Evolutionary conservation across 495 filamentous ascomycete genomes (phyloP).

Genomic region (Trichoderma reesei): DNA sequence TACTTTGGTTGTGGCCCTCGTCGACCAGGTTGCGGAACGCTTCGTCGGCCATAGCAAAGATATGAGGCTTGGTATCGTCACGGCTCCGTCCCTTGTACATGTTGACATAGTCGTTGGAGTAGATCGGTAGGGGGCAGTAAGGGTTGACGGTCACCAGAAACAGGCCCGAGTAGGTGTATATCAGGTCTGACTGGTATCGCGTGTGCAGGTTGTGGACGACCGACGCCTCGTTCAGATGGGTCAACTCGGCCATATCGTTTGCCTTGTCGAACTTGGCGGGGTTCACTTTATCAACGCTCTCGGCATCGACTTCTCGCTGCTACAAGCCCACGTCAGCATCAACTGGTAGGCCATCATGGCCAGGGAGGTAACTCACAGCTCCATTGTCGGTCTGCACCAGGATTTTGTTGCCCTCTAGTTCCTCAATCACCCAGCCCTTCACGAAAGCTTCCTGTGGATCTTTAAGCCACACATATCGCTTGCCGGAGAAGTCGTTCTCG

Average conservation of each 20-base stretch:
- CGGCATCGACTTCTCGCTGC: constrained; percentile 77
- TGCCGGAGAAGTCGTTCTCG: constrained; percentile 98
- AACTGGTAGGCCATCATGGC: background rate
- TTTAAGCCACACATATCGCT: constrained; percentile 93
- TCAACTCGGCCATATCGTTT: constrained; percentile 97
- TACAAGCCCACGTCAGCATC: constrained; percentile 26
- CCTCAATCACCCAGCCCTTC: constrained; percentile 82
- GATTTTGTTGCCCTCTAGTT: constrained; percentile 54
- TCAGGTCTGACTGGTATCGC: constrained; percentile 88
- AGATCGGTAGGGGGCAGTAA: constrained; percentile 89
- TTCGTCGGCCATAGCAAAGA: constrained; percentile 97
- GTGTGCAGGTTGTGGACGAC: constrained; percentile 95
- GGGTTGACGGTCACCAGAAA: constrained; percentile 97
- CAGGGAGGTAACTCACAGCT: constrained; percentile 46
- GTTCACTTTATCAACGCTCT: constrained; percentile 95
- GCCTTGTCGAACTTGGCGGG: constrained; percentile 99
- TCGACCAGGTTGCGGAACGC: constrained; percentile 94
- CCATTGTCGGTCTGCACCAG: constrained; percentile 92
- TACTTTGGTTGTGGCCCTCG: constrained; percentile 93
- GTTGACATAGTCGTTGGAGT: constrained; percentile 91
- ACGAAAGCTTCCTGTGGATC: constrained; percentile 83
- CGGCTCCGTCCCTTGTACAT: constrained; percentile 86
- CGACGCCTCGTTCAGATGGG: constrained; percentile 93
- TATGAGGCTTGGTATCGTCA: constrained; percentile 94
- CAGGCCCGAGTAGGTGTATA: constrained; percentile 97